Evolutionary conservation across 495 filamentous ascomycete species (phyloP).

Genomic region (Tetracladium setigerum): DNA sequence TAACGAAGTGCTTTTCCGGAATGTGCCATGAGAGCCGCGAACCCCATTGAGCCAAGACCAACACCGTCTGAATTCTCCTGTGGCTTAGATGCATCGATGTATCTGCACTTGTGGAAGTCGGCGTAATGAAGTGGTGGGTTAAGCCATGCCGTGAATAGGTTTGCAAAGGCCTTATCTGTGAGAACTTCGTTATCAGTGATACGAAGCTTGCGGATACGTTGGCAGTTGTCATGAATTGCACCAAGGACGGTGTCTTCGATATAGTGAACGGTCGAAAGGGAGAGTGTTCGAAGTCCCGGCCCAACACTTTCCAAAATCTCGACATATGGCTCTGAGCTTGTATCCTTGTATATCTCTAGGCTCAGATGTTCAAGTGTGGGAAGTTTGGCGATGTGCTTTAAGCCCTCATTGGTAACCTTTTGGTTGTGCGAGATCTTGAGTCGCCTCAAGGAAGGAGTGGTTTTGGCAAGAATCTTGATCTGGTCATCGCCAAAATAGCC

Average conservation of each 20-base stretch:
- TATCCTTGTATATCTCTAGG: constrained; percentile 50
- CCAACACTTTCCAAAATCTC: constrained; percentile 54
- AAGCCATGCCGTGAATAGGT: constrained; percentile 67
- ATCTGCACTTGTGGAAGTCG: constrained; percentile 67
- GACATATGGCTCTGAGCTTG: constrained; percentile 48
- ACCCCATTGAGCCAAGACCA: constrained; percentile 66
- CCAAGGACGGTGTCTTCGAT: constrained; percentile 56
- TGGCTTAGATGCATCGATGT: constrained; percentile 54
- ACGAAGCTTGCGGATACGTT: constrained; percentile 62
- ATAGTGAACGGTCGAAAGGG: constrained; percentile 50
- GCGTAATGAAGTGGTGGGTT: constrained; percentile 61
- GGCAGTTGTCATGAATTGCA: constrained; percentile 60
- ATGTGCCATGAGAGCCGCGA: constrained; percentile 76
- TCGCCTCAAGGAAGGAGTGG: constrained; percentile 56
- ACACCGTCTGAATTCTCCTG: constrained; percentile 50
- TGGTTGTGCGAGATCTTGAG: constrained; percentile 63
- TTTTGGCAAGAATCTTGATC: constrained; percentile 39
- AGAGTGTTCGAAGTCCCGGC: constrained; percentile 58
- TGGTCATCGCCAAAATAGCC: constrained; percentile 51
- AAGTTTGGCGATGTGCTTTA: constrained; percentile 47
- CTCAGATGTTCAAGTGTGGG: constrained; percentile 62
- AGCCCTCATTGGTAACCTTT: constrained; percentile 34
- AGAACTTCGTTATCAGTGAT: constrained; percentile 66
- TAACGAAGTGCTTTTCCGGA: constrained; percentile 54
- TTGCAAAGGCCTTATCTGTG: constrained; percentile 61